A percentile compares a stretch with the other conserved stretches of the same genome.
phyloP scores from a whole-genome alignment of 1,284 basidiomycete species.

The Microbotryomycetes sp. region DNA sequence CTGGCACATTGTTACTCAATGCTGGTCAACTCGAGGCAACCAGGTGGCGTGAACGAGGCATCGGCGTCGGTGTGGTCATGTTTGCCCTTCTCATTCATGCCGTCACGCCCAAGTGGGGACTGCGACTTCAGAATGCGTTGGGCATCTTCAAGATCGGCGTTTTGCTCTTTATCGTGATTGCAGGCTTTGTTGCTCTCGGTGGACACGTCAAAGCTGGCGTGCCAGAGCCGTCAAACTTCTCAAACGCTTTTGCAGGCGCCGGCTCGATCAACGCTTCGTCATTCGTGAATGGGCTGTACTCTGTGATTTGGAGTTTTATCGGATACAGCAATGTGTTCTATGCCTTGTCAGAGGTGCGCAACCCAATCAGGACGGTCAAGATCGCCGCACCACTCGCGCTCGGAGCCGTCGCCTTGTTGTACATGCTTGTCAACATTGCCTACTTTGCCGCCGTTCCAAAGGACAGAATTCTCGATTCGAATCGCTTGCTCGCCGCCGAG shows the following conservation, averaged over 20 bases:
- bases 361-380: conserved; percentile 48
- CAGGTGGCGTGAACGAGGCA: conserved; percentile 48
- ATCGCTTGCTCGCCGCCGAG: conserved; percentile 50
- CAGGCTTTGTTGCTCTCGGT: not conserved
- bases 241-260: conserved; percentile 36
- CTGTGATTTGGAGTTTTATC: conserved; percentile 36
- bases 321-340: conserved; percentile 35
- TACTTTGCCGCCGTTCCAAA: conserved; percentile 49
- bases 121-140: conserved; percentile 48
- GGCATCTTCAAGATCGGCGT: conserved; percentile 49
- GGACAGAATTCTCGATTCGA: conserved; percentile 46
- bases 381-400: conserved; percentile 53
- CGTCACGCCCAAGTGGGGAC: conserved; percentile 44
- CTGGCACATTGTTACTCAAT: conserved; percentile 45
- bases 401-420: conserved; percentile 47
- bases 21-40: conserved; percentile 32
- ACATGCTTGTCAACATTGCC: conserved; percentile 48
- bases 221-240: conserved; percentile 33
- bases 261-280: conserved; percentile 32
- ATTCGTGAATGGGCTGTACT: conserved; percentile 36
- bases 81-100: conserved; percentile 46
- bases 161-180: conserved; percentile 44
- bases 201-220: conserved; percentile 23
- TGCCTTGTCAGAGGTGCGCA: conserved; percentile 45
- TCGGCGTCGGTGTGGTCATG: conserved; percentile 51